Evolutionary conservation across 2,329 filamentous ascomycete species (phyloP), one percentile per base, ranked within the genome.

Genomic region (Neofusicoccum ribis): DNA sequence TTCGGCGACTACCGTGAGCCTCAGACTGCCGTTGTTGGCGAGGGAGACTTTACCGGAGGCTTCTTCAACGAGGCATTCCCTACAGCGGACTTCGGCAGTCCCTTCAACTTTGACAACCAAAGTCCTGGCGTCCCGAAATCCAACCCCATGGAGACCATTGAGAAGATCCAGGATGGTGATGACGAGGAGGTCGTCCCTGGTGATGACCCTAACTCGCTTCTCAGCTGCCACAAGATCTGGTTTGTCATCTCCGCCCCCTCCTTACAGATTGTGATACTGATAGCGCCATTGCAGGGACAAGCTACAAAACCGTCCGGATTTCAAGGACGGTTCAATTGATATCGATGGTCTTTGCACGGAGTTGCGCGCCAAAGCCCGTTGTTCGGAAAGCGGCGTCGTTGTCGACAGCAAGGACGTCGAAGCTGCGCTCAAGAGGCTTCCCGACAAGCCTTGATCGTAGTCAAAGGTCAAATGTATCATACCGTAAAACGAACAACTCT

Each of bases 221-320:
- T 97, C 72, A 92, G 87, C 66, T 97, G 93, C 80, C 93, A 91
- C 71, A 93, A 95, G 76, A 93, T 98, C 60, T 98, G 94, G 94
- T 97, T 86, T 74, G 91, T 82, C 23, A 46, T 31, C n/a, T 43
- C 39, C 12, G 8, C 5, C 23, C 12, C 34, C 15, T 12, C 5
- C 14, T 15, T 31, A 7, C 20, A 23, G 20, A 15, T 11, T 11
- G 14, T 36, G 23, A 54, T 41, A 72, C 83, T 86, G 76, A 89
- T 76, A 68, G 12, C 4, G 1, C 9, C 2, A 39, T 37, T 17
- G 65, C 74, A 97, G 94, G 95, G 93, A 97, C 78, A 92, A 92
- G 79, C 80, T 97, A 23, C 92, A 96, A 80, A 87, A 86, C 41
- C 96, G 93, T 77, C 89, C 92, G 67, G 93, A 91, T 76, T 95